Evolutionary conservation across 1,139 yeast species (phyloP), one percentile per base, ranked within the genome.

Genomic region (Candida anutae): DNA sequence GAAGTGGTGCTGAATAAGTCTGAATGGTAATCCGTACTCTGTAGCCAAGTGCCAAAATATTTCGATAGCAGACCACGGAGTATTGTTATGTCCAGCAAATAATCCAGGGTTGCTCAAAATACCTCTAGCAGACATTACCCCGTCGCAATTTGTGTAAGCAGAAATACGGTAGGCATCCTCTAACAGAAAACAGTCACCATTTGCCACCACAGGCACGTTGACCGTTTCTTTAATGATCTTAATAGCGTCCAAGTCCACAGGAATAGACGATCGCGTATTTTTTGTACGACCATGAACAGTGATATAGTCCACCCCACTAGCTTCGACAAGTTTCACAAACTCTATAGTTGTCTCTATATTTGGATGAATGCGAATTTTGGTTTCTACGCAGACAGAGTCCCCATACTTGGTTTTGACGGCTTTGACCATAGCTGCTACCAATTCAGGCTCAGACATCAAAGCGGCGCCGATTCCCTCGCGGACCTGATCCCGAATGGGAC

Each of bases 391-490:
- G 14, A 90, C 66, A 4, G 48, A 52, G 28, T 69, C 71, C 0
- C 94, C 94, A 44, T 78, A 84, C 44, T 69, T 75, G 2, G 62
- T 61, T 46, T 88, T 88, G 17, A 87, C 94, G 1, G 85, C 84
- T 27, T 63, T 59, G 3, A 90, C 95, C 95, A 90, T 82, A 2
- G 70, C 67, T 1, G 90, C 72, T 4, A 93, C 94, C 27, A 79
- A 58, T 21, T 84, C 85, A 1, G 93, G 85, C 37, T 83, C 77
- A 16, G 77, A 62, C 87, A 90, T 88, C 31, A 90, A 63, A 0
- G 96, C 96, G 1, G 97, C 96, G 4, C 98, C 98, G 15, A 90
- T 87, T 12, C 98, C 98, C 50, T 87, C 96, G 26, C 95, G 69
- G 5, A 84, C 84, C 51, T 90, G 98, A 40, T 90, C 97, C 38